Evolutionary conservation across 139 green algal species (phyloP), one percentile per base, ranked within the genome.

Genomic region (Asterochloris erici): DNA sequence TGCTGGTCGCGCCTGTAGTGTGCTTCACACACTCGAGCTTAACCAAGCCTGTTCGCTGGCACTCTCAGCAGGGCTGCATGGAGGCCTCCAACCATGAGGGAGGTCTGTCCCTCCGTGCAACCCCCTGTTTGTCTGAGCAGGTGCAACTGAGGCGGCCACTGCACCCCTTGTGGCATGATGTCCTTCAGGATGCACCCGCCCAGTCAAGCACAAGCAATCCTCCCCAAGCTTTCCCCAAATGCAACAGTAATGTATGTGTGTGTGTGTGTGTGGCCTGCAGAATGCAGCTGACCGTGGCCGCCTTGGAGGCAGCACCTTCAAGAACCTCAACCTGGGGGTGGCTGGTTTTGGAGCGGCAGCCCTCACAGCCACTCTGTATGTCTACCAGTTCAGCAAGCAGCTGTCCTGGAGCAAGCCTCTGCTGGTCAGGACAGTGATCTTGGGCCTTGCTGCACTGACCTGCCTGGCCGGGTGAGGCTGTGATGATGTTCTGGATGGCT

Each of bases 271-370:
- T 70, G 66, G 66, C n/a, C 24, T 80, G 76, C 23, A 80, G 76
- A 62, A 80, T 80, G 76, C 76, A n/a, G 76, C 76, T 70, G 76
- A 80, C 60, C 76, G 76, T 17, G 24, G 47, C 14, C 23, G 11
- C 0, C n/a, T 80, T 54, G 24, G 76, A 6, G n/a, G 60, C 14
- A 70, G 60, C 60, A 80, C 60, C 76, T 80, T 80, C 76, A 80
- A 80, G 60, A 80, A 80, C 60, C 76, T 80, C 21, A 80, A 80
- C 76, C 76, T 80, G 47, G 60, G 21, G 26, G 60, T 80, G 60
- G 76, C 76, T 14, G 23, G 15, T 54, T 70, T 80, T 80, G 76
- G 60, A 60, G 60, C 76, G 12, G 60, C 38, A 54, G 38, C 38
- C 38, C 38, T 54, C 38, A 54, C 38, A 54, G 38, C 38, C 38